phyloP scores from a whole-genome alignment of 2,329 filamentous ascomycete genomes.

The Fusarium proliferatum region DNA sequence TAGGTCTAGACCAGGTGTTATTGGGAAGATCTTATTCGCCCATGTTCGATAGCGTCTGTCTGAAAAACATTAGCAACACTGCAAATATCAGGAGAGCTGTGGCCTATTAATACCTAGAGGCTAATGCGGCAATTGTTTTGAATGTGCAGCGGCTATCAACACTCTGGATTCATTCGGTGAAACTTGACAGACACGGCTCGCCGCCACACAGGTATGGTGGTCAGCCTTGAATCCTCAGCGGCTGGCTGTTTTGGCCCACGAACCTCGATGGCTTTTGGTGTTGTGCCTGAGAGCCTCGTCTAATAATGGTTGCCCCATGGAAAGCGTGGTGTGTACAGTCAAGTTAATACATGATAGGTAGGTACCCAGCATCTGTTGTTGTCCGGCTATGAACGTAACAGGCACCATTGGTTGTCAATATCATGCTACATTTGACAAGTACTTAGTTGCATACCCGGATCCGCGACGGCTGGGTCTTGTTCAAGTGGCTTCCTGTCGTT shows the following conservation, averaged over 20 bases:
- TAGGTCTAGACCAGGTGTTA: slow-evolving; percentile 20
- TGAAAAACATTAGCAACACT: background rate
- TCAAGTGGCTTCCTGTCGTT: slow-evolving; percentile 32
- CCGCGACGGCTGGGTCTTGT: background rate
- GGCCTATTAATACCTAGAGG: slow-evolving; percentile 2
- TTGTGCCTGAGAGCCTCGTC: background rate
- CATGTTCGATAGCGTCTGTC: slow-evolving; percentile 14
- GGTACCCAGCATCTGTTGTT: background rate
- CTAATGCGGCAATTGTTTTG: slow-evolving; percentile 8
- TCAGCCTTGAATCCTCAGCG: slow-evolving; percentile 4
- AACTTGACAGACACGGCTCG: slow-evolving; percentile 10
- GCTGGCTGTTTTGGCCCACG: background rate
- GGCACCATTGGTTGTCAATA: slow-evolving; percentile 4
- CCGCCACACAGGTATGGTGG: slow-evolving; percentile 5
- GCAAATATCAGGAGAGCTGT: slow-evolving; percentile 22
- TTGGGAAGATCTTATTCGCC: slow-evolving; percentile 18
- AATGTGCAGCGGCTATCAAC: slow-evolving; percentile 1
- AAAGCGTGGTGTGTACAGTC: background rate
- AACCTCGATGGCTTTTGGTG: background rate
- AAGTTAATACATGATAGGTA: slow-evolving; percentile 10
- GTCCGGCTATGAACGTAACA: background rate
- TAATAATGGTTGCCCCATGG: slow-evolving; percentile 10
- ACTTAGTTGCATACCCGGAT: background rate
- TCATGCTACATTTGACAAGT: background rate
- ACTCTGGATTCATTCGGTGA: background rate